Evolutionary conservation across 495 filamentous ascomycete genomes (phyloP).

Genomic region (Neurospora tetrasperma): DNA sequence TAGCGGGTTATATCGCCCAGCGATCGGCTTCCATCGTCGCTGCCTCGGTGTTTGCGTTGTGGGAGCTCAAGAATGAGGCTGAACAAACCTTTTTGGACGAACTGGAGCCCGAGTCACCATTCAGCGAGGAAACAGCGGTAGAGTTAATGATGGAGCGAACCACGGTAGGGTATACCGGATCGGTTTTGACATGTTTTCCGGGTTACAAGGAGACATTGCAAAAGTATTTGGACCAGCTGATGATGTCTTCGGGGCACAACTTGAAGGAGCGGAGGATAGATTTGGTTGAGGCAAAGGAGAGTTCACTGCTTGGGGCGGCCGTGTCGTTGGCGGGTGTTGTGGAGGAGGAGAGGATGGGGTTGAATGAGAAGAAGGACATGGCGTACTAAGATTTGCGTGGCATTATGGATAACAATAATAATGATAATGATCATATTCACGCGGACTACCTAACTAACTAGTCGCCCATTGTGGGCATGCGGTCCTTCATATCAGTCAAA

Average conservation of each 20-base stretch:
- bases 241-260: slow-evolving; percentile 11
- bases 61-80: slow-evolving; percentile 43
- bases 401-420: background rate
- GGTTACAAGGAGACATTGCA: slow-evolving; percentile 41
- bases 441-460: too few relatives aligned
- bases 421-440: too few relatives aligned
- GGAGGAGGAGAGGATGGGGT: background rate
- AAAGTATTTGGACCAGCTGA: slow-evolving; percentile 38
- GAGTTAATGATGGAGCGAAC: slow-evolving; percentile 21
- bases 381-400: background rate
- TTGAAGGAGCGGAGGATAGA: slow-evolving; percentile 28
- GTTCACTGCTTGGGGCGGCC: slow-evolving; percentile 52
- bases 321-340: slow-evolving; percentile 36
- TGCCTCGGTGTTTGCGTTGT: slow-evolving; percentile 50
- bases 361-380: background rate
- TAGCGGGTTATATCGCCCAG: slow-evolving; percentile 45
- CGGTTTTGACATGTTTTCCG: slow-evolving; percentile 56
- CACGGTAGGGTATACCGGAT: slow-evolving; percentile 53
- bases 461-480: too few relatives aligned
- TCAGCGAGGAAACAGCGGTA: slow-evolving; percentile 14
- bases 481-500: too few relatives aligned
- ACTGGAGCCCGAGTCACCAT: slow-evolving; percentile 7
- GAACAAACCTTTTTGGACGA: slow-evolving; percentile 23
- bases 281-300: slow-evolving; percentile 48
- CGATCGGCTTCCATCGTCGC: slow-evolving; percentile 56